Base-by-base conservation (phyloP, 2,329 filamentous ascomycete species). In the Fonsecaea erecta region DNA sequence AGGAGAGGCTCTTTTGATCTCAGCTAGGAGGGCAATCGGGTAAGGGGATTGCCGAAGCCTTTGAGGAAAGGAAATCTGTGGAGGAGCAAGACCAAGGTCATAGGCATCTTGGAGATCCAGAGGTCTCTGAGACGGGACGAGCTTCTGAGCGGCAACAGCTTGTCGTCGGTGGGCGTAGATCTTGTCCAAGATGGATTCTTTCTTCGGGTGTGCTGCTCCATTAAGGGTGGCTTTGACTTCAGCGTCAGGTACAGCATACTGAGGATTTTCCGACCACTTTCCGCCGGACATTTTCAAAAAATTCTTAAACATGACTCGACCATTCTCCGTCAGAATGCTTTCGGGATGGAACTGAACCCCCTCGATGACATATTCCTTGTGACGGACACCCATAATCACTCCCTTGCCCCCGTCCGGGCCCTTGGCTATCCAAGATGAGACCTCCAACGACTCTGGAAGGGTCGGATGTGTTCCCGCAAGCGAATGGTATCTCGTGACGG, bases 281-380 rank as follows among this genome's bases (percentile, higher is more conserved):
- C 95, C 95, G 21, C 92, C 91, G 72, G 89, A 91, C 84, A 97
- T 89, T 64, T 84, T 85, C 66, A 99, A 80, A 77, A 99, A 99
- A 78, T 98, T 99, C 74, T 88, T 89, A 75, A 99, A 86, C 91
- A 99, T 97, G 37, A 85, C 80, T 37, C 93, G 88, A 2, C 96
- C 95, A 64, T 95, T 88, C 52, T 90, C 92, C 0, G 94, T 97
- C 58, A 99, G 81, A 64, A 99, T 99, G 76, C 94, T 98, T 79
- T 99, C 95, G 0, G 95, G 95, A 72, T 99, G 95, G 73, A 98
- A 99, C 75, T 99, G 95, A 16, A 99, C 95, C 46, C 93, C 95
- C 77, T 99, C 95, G n/a, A 98, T 84, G 1, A 91, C 86, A 73
- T 89, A 90, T 74, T 95, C 86, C 81, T 94, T 97, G 82, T 99